A percentile compares a stretch with the other conserved stretches of the same genome.
Evolutionary conservation across 495 filamentous ascomycete genomes (phyloP).

Genomic region (Podospora sp.): DNA sequence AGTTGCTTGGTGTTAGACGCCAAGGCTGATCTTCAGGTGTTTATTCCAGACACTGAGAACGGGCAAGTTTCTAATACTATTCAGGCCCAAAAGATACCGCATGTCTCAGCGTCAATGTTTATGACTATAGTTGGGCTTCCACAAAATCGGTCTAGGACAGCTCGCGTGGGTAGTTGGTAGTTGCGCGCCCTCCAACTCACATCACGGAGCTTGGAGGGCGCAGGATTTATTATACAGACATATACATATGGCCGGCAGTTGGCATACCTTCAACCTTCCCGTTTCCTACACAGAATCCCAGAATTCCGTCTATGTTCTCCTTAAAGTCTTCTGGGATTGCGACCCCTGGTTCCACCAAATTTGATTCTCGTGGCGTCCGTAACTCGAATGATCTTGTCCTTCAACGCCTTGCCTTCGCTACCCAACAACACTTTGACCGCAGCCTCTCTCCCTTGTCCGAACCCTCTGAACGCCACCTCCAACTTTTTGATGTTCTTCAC

Average conservation of each 20-base stretch:
- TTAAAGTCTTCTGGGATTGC: conserved; percentile 72
- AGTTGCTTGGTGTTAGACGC: background rate
- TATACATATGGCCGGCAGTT: conserved; percentile 22
- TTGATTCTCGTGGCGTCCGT: conserved; percentile 86
- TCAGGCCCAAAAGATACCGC: no score
- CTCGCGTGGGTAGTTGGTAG: background rate
- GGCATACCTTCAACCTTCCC: background rate
- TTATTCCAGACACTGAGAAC: background rate
- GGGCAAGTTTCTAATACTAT: background rate
- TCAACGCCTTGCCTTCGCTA: conserved; percentile 73
- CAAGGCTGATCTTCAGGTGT: background rate
- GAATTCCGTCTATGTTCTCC: background rate
- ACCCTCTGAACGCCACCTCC: conserved; percentile 80
- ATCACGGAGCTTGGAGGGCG: background rate
- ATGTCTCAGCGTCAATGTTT: no score
- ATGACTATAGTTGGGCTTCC: no score
- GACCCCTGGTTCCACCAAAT: conserved; percentile 91
- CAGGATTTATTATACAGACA: conserved; percentile 28
- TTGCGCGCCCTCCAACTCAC: background rate
- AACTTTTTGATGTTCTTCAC: conserved; percentile 62
- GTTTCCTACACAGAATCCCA: background rate
- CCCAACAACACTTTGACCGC: conserved; percentile 86
- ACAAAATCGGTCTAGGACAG: no score
- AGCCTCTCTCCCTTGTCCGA: conserved; percentile 82
- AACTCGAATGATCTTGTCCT: conserved; percentile 71